Base-by-base conservation (phyloP, 2,329 filamentous ascomycete species). In the Sclerotinia sclerotiorum region DNA sequence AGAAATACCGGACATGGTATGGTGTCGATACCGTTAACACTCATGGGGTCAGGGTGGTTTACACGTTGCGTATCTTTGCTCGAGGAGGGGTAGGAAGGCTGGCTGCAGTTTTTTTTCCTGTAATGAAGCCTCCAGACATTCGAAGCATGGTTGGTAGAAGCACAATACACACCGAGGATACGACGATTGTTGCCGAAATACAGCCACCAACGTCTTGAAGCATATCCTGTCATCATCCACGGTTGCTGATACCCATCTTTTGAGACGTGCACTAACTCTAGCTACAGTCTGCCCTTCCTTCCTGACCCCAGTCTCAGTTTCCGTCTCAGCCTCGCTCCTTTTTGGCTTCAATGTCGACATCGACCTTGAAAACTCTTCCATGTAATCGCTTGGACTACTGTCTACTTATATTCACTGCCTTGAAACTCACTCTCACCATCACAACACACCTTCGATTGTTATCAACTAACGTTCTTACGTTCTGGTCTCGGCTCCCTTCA, bases 381-480 rank as follows among this genome's bases (percentile, higher is more conserved):
- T 13, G 39, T 42, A 15, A 15, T 42, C 39, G 11, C 39, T 42
- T 15, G 13, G 13, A 15, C 13, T 2, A 13, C 35, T 3, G 2
- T 39, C 35, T 42, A 15, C 13, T 42, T 3, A 15, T 42, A 15
- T 42, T 42, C 13, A 15, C 4, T 13, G 39, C 13, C 39, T 15
- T 42, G 15, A 42, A 11, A 42, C 39, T 42, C 39, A 15, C 39
- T 42, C 3, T 42, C 39, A 42, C 13, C 3, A 11, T 15, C 3
- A 5, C 0, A 15, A 6, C 0, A 15, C 11, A n/a, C 5, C 2
- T 15, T 35, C 10, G 8, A 15, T 15, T 1, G 13, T 15, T 1
- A 35, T 10, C 13, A 39, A 17, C 21, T 56, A 11, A 5, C 11
- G 2, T n/a, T n/a, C 11, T 6, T 13, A 5, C 21, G 2, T 24